Conservation (phyloP, 2,329 filamentous ascomycete species). For the Penicillium sp. region DNA sequence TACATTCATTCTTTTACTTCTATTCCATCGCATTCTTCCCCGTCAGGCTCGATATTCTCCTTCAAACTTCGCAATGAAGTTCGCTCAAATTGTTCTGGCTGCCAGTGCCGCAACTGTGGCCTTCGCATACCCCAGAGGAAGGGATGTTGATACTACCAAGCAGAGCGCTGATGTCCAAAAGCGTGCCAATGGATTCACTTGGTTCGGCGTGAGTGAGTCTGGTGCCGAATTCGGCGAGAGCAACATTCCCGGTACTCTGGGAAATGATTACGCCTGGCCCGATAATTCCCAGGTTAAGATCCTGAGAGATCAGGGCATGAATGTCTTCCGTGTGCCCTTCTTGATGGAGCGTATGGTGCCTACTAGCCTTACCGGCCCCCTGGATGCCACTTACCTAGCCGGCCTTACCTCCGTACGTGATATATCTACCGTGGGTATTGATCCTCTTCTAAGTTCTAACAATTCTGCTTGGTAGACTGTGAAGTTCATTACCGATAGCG, state of each 20-base stretch:
- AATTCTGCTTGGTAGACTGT: slow-evolving; percentile 28
- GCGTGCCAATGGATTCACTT: slow-evolving; percentile 31
- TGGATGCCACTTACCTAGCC: slow-evolving; percentile 22
- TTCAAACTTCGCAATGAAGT: slow-evolving; percentile 27
- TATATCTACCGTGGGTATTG: not conserved
- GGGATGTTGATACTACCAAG: slow-evolving; percentile 3
- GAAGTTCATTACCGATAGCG: slow-evolving; percentile 44
- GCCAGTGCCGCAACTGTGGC: slow-evolving; percentile 31
- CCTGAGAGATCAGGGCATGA: slow-evolving; percentile 24
- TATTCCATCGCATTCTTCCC: slow-evolving; percentile 16
- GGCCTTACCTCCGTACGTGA: slow-evolving; percentile 21
- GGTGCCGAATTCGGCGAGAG: slow-evolving; percentile 18
- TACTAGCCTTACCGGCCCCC: slow-evolving; percentile 19
- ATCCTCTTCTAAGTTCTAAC: not conserved
- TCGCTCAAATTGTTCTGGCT: slow-evolving; percentile 30
- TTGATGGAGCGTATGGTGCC: slow-evolving; percentile 29
- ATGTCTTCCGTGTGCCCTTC: slow-evolving; percentile 29
- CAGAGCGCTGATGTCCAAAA: slow-evolving; percentile 22
- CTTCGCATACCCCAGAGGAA: slow-evolving; percentile 19
- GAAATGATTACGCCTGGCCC: slow-evolving; percentile 25
- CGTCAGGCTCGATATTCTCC: slow-evolving; percentile 28
- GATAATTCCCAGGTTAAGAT: slow-evolving; percentile 23
- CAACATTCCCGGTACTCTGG: slow-evolving; percentile 17
- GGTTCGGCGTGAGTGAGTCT: slow-evolving; percentile 22
- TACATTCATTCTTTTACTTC: slow-evolving; percentile 18